Evolutionary conservation across 2,329 filamentous ascomycete genomes (phyloP).

Genomic region (Apiospora malaysiana): DNA sequence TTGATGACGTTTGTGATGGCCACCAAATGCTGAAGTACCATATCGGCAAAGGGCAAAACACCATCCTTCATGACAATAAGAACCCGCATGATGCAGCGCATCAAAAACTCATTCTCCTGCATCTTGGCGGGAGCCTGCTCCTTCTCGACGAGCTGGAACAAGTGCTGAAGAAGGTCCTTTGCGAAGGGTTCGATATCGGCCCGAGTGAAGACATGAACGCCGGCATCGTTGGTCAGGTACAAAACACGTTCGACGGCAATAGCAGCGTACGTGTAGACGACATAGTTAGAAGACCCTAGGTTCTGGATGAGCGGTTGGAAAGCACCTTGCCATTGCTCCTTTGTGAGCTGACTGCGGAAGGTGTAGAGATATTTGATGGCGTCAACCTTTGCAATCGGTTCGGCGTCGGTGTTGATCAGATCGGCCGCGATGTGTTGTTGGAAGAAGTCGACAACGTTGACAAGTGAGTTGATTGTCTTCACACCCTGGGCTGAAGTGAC

Average conservation of each 20-base stretch:
- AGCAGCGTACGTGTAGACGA: constrained; percentile 96
- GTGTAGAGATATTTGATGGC: constrained; percentile 98
- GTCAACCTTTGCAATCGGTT: constrained; percentile 93
- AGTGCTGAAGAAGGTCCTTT: constrained; percentile 84
- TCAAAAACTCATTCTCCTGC: constrained; percentile 98
- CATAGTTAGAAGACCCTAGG: constrained; percentile 87
- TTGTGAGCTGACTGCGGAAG: constrained; percentile 93
- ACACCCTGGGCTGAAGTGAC: constrained; percentile 89
- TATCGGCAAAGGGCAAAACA: constrained; percentile 74
- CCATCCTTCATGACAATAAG: constrained; percentile 91
- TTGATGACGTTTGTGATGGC: constrained; percentile 91
- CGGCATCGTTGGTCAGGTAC: constrained; percentile 77
- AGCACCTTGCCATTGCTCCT: constrained; percentile 88
- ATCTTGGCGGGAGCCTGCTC: constrained; percentile 87
- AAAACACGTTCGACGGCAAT: constrained; percentile 95
- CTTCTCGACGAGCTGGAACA: constrained; percentile 90
- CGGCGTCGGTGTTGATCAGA: constrained; percentile 71
- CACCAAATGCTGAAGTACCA: constrained; percentile 82
- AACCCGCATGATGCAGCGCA: constrained; percentile 98
- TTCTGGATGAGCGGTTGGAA: constrained; percentile 92
- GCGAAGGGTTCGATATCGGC: constrained; percentile 80
- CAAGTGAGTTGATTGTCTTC: constrained; percentile 83
- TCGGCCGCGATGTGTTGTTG: constrained; percentile 91
- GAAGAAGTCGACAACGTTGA: constrained; percentile 95
- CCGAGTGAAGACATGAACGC: constrained; percentile 79